Evolutionary conservation across 140 eudicot genomes (phyloP).

Genomic region (Senecio squalidus): DNA sequence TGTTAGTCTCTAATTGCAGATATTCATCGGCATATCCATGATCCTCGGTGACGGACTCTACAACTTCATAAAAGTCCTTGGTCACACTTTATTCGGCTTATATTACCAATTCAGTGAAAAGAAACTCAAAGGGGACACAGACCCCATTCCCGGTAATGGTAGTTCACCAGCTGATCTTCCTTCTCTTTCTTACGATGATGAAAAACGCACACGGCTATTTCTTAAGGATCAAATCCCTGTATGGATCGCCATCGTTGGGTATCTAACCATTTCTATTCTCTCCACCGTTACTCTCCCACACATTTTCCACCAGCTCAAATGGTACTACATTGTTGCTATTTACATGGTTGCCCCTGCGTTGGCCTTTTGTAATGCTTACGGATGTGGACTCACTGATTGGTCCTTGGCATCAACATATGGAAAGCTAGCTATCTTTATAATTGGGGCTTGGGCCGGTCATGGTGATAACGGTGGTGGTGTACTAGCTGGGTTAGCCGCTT

Average conservation of each 20-base stretch:
- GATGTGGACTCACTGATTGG: too few relatives aligned
- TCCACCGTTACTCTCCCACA: conserved; percentile 63
- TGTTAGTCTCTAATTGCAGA: conserved; percentile 39
- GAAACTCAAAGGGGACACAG: conserved; percentile 14
- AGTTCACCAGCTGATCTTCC: conserved; percentile 23
- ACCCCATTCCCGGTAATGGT: conserved; percentile 33
- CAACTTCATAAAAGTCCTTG: conserved; percentile 70
- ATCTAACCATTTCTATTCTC: conserved; percentile 44
- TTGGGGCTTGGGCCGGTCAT: conserved; percentile 96
- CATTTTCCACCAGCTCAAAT: conserved; percentile 64
- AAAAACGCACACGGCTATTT: conserved; percentile 57
- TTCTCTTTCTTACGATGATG: conserved; percentile 51
- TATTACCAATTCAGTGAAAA: conserved; percentile 38
- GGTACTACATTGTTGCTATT: conserved; percentile 66
- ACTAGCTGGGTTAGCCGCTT: conserved; percentile 83
- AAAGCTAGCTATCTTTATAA: conserved; percentile 74
- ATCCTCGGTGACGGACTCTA: conserved; percentile 94
- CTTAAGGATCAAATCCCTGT: conserved; percentile 78
- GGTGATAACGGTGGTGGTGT: conserved; percentile 61
- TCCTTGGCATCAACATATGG: conserved; percentile 92
- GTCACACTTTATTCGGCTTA: conserved; percentile 47
- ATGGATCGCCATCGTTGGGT: conserved; percentile 69
- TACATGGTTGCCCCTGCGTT: conserved; percentile 60
- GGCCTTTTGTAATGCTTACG: too few relatives aligned
- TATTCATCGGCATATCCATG: conserved; percentile 83